These are phyloP conservation scores for Pseudevernia furfuracea DNA, from an alignment of 495 filamentous ascomycete species.

Conservation along the genomic window DNA sequence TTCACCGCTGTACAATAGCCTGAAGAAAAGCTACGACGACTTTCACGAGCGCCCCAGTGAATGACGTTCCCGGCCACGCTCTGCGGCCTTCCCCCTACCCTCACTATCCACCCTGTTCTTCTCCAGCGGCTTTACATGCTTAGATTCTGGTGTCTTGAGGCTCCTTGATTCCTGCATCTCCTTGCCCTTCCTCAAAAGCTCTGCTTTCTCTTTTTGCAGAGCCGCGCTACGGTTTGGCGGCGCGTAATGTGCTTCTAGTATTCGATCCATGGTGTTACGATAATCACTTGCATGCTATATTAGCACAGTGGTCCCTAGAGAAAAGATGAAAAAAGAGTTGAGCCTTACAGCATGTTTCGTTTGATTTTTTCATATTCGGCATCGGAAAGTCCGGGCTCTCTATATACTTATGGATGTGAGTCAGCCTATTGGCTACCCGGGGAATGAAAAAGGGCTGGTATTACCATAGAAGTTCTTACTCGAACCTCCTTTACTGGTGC, in stretches of 20 bases:
- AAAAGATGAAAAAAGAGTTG: not conserved
- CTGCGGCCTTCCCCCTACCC: not conserved
- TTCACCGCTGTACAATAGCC: not conserved
- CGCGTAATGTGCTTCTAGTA: not conserved
- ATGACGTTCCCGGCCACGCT: not conserved
- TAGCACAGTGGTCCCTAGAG: not conserved
- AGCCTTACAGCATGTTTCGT: constrained; percentile 5
- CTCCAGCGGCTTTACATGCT: not conserved
- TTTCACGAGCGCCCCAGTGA: not conserved
- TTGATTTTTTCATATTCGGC: constrained; percentile 3
- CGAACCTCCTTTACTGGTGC: not conserved
- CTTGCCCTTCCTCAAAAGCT: not conserved
- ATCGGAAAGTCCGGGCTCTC: not conserved
- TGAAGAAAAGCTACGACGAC: not conserved
- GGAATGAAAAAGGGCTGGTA: not conserved
- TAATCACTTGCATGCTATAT: not conserved
- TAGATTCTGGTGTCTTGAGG: not conserved
- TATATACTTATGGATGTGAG: not conserved
- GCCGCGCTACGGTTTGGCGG: not conserved
- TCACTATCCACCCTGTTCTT: not conserved
- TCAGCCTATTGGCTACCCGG: not conserved
- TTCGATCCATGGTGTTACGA: constrained; percentile 1
- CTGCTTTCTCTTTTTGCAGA: not conserved
- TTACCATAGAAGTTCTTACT: not conserved
- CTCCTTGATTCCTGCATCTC: not conserved